Evolutionary conservation across 306 rosid genomes (phyloP), one percentile per base, ranked within the genome.

Genomic region (Senna tora): DNA sequence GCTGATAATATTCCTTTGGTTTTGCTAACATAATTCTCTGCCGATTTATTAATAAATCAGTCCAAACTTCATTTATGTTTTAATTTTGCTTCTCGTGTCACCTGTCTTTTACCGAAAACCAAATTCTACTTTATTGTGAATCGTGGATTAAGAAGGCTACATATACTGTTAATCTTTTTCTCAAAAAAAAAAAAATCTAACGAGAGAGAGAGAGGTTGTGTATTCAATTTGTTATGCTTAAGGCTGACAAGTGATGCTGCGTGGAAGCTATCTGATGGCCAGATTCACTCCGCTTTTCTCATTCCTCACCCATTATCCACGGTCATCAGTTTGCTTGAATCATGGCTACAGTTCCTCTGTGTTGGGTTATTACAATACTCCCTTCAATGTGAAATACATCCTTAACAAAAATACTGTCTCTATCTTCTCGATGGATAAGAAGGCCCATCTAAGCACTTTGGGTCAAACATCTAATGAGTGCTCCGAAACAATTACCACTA

Each of bases 261-360:
- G 72, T 41, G 67, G 80, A 60, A 66, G 56, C 53, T 74, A 54
- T 15, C 69, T 80, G 9, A 72, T 65, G 81, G 59, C 84, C 2
- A 80, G 80, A 74, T 51, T 81, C 61, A 56, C 86, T 15, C 89
- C 88, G 4, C 71, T 83, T 46, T 77, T 90, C 55, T 83, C 84
- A 10, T 43, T 67, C 47, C 78, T 85, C 63, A 51, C 73, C 69
- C 86, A 82, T 76, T 75, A 12, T 63, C 84, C 80, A n/a, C 83
- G 76, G 12, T 74, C 82, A 47, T 39, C 79, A 1, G 58, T 67
- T 10, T 42, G 4, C 80, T 55, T 57, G 64, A 69, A 33, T 20
- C 25, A 16, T 59, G 28, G 75, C 69, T 47, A 54, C 63, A 51
- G 69, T 52, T 58, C 74, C 75, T n/a, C 74, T 33, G 59, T 56